These are phyloP conservation scores for Paecilomyces sp. DNA, from an alignment of 2,329 filamentous ascomycete species.

Conservation along the genomic window DNA sequence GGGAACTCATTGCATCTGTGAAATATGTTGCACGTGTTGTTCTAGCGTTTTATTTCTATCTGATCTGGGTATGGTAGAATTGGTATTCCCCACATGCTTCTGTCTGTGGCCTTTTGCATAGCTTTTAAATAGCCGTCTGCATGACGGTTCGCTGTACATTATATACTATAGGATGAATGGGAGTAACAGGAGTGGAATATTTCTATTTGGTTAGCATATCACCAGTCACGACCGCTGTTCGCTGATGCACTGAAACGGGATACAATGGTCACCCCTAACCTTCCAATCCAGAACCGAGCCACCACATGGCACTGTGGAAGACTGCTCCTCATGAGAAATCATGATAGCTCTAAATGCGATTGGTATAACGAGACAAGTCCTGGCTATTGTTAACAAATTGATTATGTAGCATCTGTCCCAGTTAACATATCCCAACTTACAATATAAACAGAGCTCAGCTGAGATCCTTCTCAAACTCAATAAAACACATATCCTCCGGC, in stretches of 20 bases:
- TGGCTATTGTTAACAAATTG: too few species aligned
- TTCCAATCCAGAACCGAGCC: too few species aligned
- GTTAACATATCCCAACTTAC: too few species aligned
- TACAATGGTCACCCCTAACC: too few species aligned
- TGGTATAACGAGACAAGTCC: too few species aligned
- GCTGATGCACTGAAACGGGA: too few species aligned
- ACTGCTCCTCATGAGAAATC: too few species aligned
- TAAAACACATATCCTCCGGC: conserved; percentile 18
- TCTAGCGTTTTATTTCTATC: conserved; percentile 57
- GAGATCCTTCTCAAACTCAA: conserved; percentile 12
- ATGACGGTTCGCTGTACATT: not conserved
- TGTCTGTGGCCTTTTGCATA: not conserved
- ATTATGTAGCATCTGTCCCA: too few species aligned
- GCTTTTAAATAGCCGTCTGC: not conserved
- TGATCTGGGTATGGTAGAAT: conserved; percentile 55
- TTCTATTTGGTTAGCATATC: not conserved
- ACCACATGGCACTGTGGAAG: too few species aligned
- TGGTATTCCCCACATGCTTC: not conserved
- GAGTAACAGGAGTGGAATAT: not conserved
- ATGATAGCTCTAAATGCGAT: too few species aligned
- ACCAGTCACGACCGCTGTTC: too few species aligned
- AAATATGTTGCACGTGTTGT: conserved; percentile 59
- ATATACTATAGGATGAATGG: not conserved
- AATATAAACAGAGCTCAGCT: not conserved
- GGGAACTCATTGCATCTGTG: conserved; percentile 56